Percentiles rank a stretch among this genome's conserved stretches.
These are phyloP conservation scores for Fusarium heterosporum DNA, from an alignment of 2,329 filamentous ascomycete species.

Conservation along the genomic window DNA sequence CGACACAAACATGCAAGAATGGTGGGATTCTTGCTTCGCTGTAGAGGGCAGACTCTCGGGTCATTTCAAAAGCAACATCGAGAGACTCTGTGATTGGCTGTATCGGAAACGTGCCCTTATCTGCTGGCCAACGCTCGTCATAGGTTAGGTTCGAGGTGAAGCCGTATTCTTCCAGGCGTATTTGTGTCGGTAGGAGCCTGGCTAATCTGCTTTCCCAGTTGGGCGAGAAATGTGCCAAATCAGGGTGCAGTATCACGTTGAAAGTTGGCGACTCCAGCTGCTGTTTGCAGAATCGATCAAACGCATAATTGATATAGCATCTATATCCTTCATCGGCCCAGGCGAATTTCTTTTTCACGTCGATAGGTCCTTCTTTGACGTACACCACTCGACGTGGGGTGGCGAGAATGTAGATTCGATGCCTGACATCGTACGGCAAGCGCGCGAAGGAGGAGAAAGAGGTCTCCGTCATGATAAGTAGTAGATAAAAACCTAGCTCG, in stretches of 20 bases:
- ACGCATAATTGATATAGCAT: neutral
- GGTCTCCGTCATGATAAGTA: neutral
- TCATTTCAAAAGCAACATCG: neutral
- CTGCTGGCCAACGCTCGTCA: neutral
- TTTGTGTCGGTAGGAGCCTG: no score
- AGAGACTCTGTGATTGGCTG: no score
- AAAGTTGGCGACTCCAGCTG: neutral
- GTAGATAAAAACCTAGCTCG: no score
- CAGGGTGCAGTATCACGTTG: neutral
- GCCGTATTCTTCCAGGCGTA: no score
- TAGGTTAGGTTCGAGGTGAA: neutral
- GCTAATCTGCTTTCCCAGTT: no score
- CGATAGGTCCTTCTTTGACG: neutral
- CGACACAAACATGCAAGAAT: neutral
- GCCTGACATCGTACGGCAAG: neutral
- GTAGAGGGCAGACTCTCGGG: neutral
- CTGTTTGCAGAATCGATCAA: neutral
- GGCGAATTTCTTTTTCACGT: neutral
- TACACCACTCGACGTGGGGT: neutral
- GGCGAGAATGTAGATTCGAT: neutral
- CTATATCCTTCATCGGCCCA: neutral
- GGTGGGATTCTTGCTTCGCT: neutral
- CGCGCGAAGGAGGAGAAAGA: neutral
- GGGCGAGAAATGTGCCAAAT: neutral
- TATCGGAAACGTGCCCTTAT: neutral